Evolutionary conservation across 2,329 filamentous ascomycete species (phyloP).

Genomic region (Trichoderma aggressivum): DNA sequence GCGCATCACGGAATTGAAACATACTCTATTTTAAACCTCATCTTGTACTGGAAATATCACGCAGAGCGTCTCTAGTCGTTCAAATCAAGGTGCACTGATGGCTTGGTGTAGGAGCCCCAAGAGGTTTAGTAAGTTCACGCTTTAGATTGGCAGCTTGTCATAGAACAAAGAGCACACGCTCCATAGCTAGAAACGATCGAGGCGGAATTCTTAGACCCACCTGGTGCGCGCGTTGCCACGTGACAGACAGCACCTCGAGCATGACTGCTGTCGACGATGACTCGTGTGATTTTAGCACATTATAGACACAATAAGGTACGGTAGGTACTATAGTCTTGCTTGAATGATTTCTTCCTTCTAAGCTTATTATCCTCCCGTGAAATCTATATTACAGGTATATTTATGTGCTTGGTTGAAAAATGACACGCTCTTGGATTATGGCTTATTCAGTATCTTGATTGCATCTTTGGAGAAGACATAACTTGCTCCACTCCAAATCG

Average conservation of each 20-base stretch:
- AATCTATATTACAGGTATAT: conserved; percentile 3
- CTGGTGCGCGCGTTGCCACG: neutral
- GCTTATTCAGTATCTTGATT: conserved; percentile 63
- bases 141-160: neutral
- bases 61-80: neutral
- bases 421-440: neutral
- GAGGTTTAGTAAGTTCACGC: neutral
- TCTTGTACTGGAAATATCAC: neutral
- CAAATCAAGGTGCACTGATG: neutral
- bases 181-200: neutral
- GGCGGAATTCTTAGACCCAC: neutral
- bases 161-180: neutral
- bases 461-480: conserved; percentile 90
- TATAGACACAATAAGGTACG: neutral
- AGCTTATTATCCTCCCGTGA: neutral
- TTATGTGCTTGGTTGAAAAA: neutral
- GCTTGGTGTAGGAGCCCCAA: neutral
- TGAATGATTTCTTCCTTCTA: neutral
- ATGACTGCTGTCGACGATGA: neutral
- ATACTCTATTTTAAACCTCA: conserved; percentile 20
- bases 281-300: neutral
- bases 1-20: neutral
- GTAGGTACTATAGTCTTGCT: neutral
- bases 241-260: neutral
- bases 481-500: conserved; percentile 88